phyloP scores from a whole-genome alignment of 768 basidiomycete species.

The Tremella yokohamensis region DNA sequence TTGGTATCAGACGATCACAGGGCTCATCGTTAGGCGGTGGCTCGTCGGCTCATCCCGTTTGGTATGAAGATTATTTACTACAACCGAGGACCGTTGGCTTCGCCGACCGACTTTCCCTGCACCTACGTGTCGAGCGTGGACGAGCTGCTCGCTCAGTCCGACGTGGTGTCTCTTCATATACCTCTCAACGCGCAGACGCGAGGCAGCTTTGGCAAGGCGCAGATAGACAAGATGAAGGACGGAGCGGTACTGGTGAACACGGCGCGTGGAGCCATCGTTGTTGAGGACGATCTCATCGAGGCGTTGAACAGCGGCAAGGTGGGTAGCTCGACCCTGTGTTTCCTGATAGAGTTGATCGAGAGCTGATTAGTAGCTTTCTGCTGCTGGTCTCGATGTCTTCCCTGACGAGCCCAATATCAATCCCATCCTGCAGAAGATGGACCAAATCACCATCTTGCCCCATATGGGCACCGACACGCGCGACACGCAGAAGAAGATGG shows the following conservation, averaged over 20 bases:
- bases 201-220: constrained; percentile 67
- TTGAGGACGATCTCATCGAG: constrained; percentile 78
- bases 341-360: no score
- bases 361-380: constrained; percentile 59
- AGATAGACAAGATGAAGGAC: constrained; percentile 72
- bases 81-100: constrained; percentile 54
- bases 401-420: constrained; percentile 84
- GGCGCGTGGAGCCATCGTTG: constrained; percentile 83
- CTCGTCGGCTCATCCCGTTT: constrained; percentile 60
- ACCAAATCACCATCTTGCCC: constrained; percentile 77
- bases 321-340: constrained; percentile 53
- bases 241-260: constrained; percentile 80
- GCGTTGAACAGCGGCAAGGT: constrained; percentile 86
- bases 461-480: constrained; percentile 66
- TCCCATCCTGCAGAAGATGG: constrained; percentile 72
- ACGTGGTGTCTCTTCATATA: constrained; percentile 81
- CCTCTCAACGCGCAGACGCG: constrained; percentile 72
- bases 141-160: constrained; percentile 65
- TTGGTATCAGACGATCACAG: constrained; percentile 44
- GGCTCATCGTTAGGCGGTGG: constrained; percentile 57
- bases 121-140: constrained; percentile 65
- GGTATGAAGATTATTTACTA: constrained; percentile 84
- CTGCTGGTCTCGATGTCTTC: constrained; percentile 79
- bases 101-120: constrained; percentile 65
- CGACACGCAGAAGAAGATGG: constrained; percentile 34